Percentiles rank a stretch among this genome's conserved stretches.
These are phyloP conservation scores for Hemisphaericaspora lyxosophila DNA, from an alignment of 1,139 yeast genomes.

Conservation along the genomic window DNA sequence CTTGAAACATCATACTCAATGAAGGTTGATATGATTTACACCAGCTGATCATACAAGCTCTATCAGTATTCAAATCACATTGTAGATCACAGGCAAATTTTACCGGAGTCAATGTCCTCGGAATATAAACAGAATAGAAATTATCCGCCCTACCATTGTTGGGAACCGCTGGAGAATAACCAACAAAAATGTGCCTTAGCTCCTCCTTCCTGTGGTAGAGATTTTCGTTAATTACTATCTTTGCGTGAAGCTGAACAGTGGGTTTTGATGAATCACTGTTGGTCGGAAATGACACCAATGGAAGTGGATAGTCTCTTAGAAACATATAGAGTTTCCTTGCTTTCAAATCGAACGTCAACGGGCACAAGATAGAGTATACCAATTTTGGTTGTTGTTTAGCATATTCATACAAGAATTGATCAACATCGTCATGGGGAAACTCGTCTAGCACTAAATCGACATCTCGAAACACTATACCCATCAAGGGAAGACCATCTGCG, in stretches of 20 bases:
- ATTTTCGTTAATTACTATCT: constrained; percentile 44
- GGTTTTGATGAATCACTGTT: constrained; percentile 25
- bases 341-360: constrained; percentile 31
- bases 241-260: constrained; percentile 35
- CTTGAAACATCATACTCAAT: constrained; percentile 34
- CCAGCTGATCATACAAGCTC: constrained; percentile 46
- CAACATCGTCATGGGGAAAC: constrained; percentile 29
- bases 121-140: constrained; percentile 41
- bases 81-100: constrained; percentile 38
- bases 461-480: constrained; percentile 32
- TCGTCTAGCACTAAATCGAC: constrained; percentile 32
- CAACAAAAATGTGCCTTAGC: constrained; percentile 45
- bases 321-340: constrained; percentile 33
- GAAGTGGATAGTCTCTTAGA: constrained; percentile 43
- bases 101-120: constrained; percentile 48
- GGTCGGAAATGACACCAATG: constrained; percentile 42
- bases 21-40: constrained; percentile 45
- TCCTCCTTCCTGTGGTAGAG: constrained; percentile 38
- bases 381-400: constrained; percentile 46
- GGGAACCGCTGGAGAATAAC: constrained; percentile 44
- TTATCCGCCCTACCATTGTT: constrained; percentile 26
- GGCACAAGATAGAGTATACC: constrained; percentile 40
- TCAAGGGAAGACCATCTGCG: constrained; percentile 36
- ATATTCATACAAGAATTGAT: constrained; percentile 34
- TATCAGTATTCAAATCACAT: constrained; percentile 34